Base-by-base conservation (phyloP, 495 filamentous ascomycete species). In the Niebla homalea region DNA sequence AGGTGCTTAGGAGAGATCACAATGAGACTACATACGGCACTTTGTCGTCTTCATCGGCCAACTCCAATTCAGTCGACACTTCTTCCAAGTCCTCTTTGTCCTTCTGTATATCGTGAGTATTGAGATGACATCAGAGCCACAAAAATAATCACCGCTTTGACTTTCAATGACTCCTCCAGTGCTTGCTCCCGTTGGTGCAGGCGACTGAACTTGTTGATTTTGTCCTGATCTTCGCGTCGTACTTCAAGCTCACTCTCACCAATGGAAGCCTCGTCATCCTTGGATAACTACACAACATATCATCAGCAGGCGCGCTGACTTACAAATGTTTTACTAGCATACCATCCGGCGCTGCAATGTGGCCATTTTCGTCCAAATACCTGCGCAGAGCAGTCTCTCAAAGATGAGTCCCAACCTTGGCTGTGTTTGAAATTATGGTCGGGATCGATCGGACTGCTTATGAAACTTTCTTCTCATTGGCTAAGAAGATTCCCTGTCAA, bases 71-170 rank as follows among this genome's bases (percentile, higher is more conserved):
- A 29, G 71, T 86, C 5, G 82, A 84, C 42, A 97, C 76, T 63
- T 98, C 92, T 56, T 95, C 88, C 5, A 97, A 76, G 58, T 96
- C 92, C 65, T 97, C 93, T 66, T 96, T 97, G 60, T 97, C 92
- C 70, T 98, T 95, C 93, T 98, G 58, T 46, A 51, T 19, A 39
- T 32, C 47, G 44, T 55, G 47, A 58, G 63, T 61, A 41, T 16
- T 47, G 37, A 41, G 16, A 4, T 42, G 18, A 40, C 36, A 41
- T 44, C 2, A 38, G 20, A 29, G 43, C 21, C 10, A 15, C 36
- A 41, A 50, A 25, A 0, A 20, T 39, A 66, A 78, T 46, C 63
- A 95, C 92, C 62, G 83, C 80, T 63, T 94, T 96, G 5, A 61
- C 63, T 57, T 87, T 87, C 63, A 98, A 67, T 57, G 89, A 81